Evolutionary conservation across 129 eudicot species (phyloP).

Genomic region (Lonicera japonica): DNA sequence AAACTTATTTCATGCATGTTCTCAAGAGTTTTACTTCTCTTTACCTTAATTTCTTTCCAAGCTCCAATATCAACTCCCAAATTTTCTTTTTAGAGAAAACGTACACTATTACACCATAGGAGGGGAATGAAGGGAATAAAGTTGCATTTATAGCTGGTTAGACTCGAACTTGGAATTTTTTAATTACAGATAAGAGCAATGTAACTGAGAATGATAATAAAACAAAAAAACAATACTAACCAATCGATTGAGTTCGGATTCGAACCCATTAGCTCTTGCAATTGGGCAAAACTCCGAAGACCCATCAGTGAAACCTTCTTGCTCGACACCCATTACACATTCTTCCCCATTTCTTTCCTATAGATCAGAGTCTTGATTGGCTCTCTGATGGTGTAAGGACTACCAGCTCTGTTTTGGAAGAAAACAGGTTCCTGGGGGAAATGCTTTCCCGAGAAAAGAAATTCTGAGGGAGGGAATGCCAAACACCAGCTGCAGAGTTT

Average conservation of each 20-base stretch:
- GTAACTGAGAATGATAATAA: too few relatives aligned
- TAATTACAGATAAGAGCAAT: too few relatives aligned
- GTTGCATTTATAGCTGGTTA: too few relatives aligned
- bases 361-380: background rate
- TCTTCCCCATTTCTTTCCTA: background rate
- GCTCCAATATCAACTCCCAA: too few relatives aligned
- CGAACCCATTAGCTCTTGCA: constrained; percentile 19
- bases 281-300: constrained; percentile 5
- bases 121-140: too few relatives aligned
- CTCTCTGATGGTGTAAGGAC: constrained; percentile 4
- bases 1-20: too few relatives aligned
- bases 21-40: too few relatives aligned
- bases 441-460: background rate
- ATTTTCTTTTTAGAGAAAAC: too few relatives aligned
- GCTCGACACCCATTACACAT: constrained; percentile 24
- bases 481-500: background rate
- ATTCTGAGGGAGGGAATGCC: background rate
- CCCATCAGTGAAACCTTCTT: constrained; percentile 31
- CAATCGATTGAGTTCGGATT: constrained; percentile 39
- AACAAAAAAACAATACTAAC: constrained; percentile 21
- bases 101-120: too few relatives aligned
- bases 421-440: background rate
- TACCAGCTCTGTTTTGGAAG: background rate
- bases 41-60: too few relatives aligned
- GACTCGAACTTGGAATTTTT: too few relatives aligned